Evolutionary conservation across 2,329 filamentous ascomycete species (phyloP), one percentile per base, ranked within the genome.

Genomic region (Alternaria sp.): DNA sequence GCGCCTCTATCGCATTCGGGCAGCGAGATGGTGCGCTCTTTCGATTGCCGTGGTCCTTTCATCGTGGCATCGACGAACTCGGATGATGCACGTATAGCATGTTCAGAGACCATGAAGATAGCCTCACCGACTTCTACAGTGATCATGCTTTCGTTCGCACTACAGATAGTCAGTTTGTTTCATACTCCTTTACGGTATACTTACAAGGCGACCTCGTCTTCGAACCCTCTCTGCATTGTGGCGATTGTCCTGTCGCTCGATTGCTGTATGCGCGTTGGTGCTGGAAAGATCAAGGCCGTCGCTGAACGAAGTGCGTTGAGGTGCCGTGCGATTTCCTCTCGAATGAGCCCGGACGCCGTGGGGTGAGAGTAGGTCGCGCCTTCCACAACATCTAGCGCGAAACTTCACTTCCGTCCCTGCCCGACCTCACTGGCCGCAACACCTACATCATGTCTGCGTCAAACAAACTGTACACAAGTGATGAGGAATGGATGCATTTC

Each of bases 151-250:
- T 8, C 18, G 43, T 21, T 8, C 1, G 14, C 18, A 8, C 43
- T 45, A 2, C 18, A 1, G 1, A 6, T 30, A 2, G 28, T 30
- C 1, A 30, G 5, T 30, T 30, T 12, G 28, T 5, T 28, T 6
- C 11, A 30, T 30, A 2, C 28, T 6, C 1, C 28, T 30, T 2
- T 0, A 30, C 5, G 4, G 0, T 6, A 2, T 12, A 6, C 28
- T 30, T 30, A 30, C 28, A 30, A 6, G 28, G 28, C 28, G 11
- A 12, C 28, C 11, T 30, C 28, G 11, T 12, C 28, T 3, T 30
- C 28, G 28, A 30, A 30, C 5, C 26, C 26, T 28, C 11, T 28
- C 11, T 28, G 26, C 26, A 28, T 28, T 2, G 1, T 28, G 2
- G 26, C 2, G 5, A 28, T 2, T 28, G 4, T 11, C 12, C 23